These are phyloP conservation scores for Quercus rubra DNA, from an alignment of 306 rosid species.

Conservation along the genomic window DNA sequence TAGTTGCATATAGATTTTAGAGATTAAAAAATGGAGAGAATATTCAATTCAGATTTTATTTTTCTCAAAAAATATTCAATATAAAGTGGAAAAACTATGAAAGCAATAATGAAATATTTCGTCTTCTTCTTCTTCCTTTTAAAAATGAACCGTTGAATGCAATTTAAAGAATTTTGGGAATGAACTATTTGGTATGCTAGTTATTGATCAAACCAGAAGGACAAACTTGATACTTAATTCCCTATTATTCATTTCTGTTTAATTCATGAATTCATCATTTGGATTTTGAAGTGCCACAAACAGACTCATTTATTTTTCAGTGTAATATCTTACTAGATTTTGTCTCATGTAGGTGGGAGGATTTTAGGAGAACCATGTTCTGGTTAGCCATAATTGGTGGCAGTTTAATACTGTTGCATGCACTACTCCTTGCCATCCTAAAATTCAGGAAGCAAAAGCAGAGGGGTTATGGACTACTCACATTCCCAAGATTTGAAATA, in stretches of 20 bases:
- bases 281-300: neutral
- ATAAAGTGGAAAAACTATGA: neutral
- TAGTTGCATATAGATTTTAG: conserved; percentile 3
- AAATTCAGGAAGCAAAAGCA: conserved; percentile 50
- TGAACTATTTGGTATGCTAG: neutral
- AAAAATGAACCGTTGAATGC: neutral
- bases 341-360: conserved; percentile 61
- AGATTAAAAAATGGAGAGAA: neutral
- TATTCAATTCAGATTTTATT: neutral
- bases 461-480: conserved; percentile 64
- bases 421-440: conserved; percentile 55
- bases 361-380: conserved; percentile 70
- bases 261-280: neutral
- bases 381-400: conserved; percentile 79
- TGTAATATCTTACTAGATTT: neutral
- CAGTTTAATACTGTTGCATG: conserved; percentile 59
- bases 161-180: neutral
- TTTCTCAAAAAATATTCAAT: too few species aligned
- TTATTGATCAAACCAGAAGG: neutral
- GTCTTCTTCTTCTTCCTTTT: neutral
- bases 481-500: conserved; percentile 83
- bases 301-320: neutral
- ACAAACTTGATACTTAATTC: neutral
- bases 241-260: neutral
- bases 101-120: neutral